phyloP scores from a whole-genome alignment of 2,329 filamentous ascomycete species.

The Daldinia sp. region DNA sequence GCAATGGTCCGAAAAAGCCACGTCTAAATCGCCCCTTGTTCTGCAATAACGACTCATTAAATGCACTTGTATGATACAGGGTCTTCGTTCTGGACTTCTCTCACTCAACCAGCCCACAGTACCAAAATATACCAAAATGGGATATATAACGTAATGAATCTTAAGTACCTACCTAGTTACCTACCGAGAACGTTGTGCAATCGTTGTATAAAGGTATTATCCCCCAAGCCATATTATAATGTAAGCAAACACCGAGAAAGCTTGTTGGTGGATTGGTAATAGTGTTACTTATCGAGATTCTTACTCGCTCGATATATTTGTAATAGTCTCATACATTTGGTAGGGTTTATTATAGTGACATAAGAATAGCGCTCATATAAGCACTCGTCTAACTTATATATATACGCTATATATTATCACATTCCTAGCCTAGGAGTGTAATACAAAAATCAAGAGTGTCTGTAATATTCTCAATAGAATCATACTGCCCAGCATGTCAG shows the following conservation, averaged over 20 bases:
- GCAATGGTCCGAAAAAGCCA: background rate
- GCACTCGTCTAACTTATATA: background rate
- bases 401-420: background rate
- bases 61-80: background rate
- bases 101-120: too few relatives aligned
- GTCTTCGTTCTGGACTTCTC: background rate
- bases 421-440: background rate
- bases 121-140: too few relatives aligned
- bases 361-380: slow-evolving; percentile 8
- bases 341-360: slow-evolving; percentile 5
- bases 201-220: too few relatives aligned
- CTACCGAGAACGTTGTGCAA: too few relatives aligned
- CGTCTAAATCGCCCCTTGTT: slow-evolving; percentile 1
- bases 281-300: background rate
- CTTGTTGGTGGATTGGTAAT: slow-evolving; percentile 7
- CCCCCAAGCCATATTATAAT: too few relatives aligned
- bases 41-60: slow-evolving; percentile 7
- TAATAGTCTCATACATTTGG: slow-evolving; percentile 6
- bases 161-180: too few relatives aligned
- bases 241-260: too few relatives aligned
- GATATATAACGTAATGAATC: too few relatives aligned
- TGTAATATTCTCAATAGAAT: background rate
- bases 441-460: background rate
- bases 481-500: slow-evolving; percentile 17
- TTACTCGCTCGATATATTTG: slow-evolving; percentile 15